phyloP scores from a whole-genome alignment of 176 grass and related monocot genomes.

The Carex littledalei region DNA sequence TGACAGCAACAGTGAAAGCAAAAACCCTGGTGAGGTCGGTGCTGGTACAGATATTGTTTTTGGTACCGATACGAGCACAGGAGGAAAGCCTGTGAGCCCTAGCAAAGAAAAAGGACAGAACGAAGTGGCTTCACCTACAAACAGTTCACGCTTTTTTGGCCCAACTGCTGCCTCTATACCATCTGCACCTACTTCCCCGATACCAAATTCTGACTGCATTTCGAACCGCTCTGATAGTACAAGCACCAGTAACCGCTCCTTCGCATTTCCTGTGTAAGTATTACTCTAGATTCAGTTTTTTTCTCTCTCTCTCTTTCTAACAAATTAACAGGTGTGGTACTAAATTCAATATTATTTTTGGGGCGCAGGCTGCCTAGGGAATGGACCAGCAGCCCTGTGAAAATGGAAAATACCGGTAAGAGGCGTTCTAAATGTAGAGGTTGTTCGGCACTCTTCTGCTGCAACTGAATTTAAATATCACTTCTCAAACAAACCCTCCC shows the following conservation, averaged over 20 bases:
- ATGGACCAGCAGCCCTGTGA: slow-evolving; percentile 35
- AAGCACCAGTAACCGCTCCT: slow-evolving; percentile 30
- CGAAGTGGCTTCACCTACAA: neutral
- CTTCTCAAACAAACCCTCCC: neutral
- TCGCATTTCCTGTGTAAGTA: slow-evolving; percentile 42
- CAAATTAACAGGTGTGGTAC: neutral
- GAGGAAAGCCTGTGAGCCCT: slow-evolving; percentile 7
- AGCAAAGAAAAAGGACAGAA: slow-evolving; percentile 4
- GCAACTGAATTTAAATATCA: slow-evolving; percentile 4
- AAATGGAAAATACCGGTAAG: slow-evolving; percentile 22
- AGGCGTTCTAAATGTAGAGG: slow-evolving; percentile 24
- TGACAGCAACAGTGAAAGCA: neutral
- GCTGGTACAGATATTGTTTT: neutral
- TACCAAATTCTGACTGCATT: slow-evolving; percentile 33
- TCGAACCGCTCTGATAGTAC: slow-evolving; percentile 38
- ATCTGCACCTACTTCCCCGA: slow-evolving; percentile 6
- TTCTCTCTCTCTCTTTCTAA: neutral
- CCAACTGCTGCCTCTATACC: slow-evolving; percentile 13
- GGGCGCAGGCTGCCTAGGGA: slow-evolving; percentile 28
- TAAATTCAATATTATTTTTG: neutral
- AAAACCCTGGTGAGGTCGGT: neutral
- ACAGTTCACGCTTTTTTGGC: neutral
- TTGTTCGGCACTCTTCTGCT: slow-evolving; percentile 25
- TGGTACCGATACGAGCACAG: neutral
- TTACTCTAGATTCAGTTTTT: neutral